phyloP scores from a whole-genome alignment of 2,329 filamentous ascomycete genomes.

The Talaromyces sp. region DNA sequence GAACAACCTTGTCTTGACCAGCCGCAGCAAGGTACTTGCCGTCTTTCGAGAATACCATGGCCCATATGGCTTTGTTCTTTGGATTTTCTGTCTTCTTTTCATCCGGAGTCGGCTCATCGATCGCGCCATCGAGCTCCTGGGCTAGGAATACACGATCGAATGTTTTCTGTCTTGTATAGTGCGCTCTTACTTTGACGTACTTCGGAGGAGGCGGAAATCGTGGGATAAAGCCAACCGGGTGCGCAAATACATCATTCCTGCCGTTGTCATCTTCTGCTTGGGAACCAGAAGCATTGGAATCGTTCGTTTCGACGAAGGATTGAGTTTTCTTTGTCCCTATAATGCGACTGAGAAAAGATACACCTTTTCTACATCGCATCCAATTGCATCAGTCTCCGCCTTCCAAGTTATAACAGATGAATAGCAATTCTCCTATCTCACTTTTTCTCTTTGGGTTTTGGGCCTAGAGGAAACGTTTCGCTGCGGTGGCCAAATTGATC shows the following conservation, averaged over 20 bases:
- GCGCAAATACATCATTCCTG: constrained; percentile 75
- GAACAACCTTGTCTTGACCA: constrained; percentile 77
- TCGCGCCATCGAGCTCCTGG: constrained; percentile 72
- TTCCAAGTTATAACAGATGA: not conserved
- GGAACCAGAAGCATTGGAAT: constrained; percentile 61
- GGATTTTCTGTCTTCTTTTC: constrained; percentile 23
- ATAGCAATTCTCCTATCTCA: constrained; percentile 25
- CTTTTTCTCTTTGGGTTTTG: constrained; percentile 59
- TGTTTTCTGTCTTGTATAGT: constrained; percentile 73
- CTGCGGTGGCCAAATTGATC: constrained; percentile 27
- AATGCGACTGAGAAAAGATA: constrained; percentile 85
- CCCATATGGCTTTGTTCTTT: constrained; percentile 70
- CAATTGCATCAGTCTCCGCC: constrained; percentile 10
- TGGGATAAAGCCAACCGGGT: constrained; percentile 76
- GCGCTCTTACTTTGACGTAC: constrained; percentile 79
- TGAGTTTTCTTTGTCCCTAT: constrained; percentile 66
- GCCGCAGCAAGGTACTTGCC: constrained; percentile 88
- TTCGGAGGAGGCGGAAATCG: constrained; percentile 81
- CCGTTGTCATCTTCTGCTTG: constrained; percentile 53
- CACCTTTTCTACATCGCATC: constrained; percentile 65
- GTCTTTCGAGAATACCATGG: constrained; percentile 86
- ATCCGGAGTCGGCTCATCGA: constrained; percentile 28
- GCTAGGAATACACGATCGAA: constrained; percentile 88
- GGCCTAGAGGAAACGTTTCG: constrained; percentile 27
- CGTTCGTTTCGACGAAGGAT: constrained; percentile 40